A percentile compares a stretch with the other conserved stretches of the same genome.
phyloP scores from a whole-genome alignment of 2,329 filamentous ascomycete genomes.

The Aureobasidium zeae region DNA sequence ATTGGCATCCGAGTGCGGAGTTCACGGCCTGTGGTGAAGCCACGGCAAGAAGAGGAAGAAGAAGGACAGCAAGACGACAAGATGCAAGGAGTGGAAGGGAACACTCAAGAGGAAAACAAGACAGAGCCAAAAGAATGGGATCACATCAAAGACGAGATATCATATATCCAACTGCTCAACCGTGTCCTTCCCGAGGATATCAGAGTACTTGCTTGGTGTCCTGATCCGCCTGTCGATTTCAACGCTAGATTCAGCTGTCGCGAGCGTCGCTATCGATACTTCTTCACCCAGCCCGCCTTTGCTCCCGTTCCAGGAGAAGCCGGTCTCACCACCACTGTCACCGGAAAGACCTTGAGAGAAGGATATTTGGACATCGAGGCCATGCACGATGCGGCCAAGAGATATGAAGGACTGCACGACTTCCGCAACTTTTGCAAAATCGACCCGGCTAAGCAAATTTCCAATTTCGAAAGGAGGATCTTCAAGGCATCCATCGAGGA shows the following conservation, averaged over 20 bases:
- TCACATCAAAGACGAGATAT: constrained; percentile 68
- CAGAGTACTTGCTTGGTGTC: constrained; percentile 86
- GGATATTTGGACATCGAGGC: constrained; percentile 81
- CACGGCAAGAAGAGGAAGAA: constrained; percentile 16
- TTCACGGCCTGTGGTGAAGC: constrained; percentile 47
- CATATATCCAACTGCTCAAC: constrained; percentile 77
- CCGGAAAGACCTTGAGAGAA: constrained; percentile 32
- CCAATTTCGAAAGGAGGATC: constrained; percentile 70
- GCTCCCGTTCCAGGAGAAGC: constrained; percentile 47
- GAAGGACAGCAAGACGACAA: constrained; percentile 15
- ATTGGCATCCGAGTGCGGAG: constrained; percentile 76
- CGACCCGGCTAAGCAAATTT: constrained; percentile 80
- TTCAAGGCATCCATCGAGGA: constrained; percentile 71
- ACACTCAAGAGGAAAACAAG: constrained; percentile 16
- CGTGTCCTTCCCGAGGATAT: constrained; percentile 82
- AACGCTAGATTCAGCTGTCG: constrained; percentile 87
- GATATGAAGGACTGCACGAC: constrained; percentile 77
- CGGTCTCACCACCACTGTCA: constrained; percentile 23
- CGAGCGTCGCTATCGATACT: constrained; percentile 88
- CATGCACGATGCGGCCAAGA: constrained; percentile 73
- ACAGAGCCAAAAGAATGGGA: constrained; percentile 40
- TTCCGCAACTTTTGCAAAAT: constrained; percentile 97
- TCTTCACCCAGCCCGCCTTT: constrained; percentile 92
- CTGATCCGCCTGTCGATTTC: constrained; percentile 67
- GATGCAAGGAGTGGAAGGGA: constrained; percentile 17